These are phyloP conservation scores for Skeletonema costatum DNA, from an alignment of 108 stramenopile species.

Conservation along the genomic window DNA sequence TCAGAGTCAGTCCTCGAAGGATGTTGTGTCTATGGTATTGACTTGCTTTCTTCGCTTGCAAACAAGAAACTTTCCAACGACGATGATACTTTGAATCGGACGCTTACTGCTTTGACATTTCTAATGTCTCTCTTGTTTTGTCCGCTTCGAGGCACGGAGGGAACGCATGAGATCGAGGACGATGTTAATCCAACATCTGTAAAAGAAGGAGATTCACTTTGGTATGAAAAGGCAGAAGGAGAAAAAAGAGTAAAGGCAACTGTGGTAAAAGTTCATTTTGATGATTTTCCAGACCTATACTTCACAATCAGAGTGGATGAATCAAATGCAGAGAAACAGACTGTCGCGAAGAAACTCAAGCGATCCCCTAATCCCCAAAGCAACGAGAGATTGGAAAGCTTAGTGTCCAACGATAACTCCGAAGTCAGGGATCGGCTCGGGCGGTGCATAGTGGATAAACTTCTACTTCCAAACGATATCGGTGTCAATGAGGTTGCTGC, in stretches of 20 bases:
- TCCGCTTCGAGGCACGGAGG: background rate
- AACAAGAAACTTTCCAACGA: constrained; percentile 2
- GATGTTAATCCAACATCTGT: constrained; percentile 16
- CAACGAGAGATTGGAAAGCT: background rate
- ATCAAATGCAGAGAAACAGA: constrained; percentile 62
- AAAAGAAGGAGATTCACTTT: constrained; percentile 61
- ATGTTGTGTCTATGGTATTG: constrained; percentile 17
- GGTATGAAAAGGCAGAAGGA: constrained; percentile 64
- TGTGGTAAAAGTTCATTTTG: constrained; percentile 72
- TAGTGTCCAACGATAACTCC: background rate
- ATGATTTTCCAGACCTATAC: constrained; percentile 68
- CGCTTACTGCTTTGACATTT: constrained; percentile 29
- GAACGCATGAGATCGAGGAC: background rate
- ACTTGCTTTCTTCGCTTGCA: constrained; percentile 19
- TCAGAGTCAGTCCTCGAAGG: constrained; percentile 13
- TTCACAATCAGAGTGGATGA: constrained; percentile 61
- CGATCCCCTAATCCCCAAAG: constrained; percentile 11
- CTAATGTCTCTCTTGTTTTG: constrained; percentile 23
- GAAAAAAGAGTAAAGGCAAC: constrained; percentile 33
- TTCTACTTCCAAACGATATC: constrained; percentile 36
- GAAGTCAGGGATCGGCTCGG: constrained; percentile 21
- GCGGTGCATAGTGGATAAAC: constrained; percentile 36
- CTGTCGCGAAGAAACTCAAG: constrained; percentile 58
- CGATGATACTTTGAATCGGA: background rate
- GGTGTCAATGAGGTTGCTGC: constrained; percentile 7